Evolutionary conservation across 371 early-diverging fungal genomes (phyloP).

Genomic region (Mortierella sp.): DNA sequence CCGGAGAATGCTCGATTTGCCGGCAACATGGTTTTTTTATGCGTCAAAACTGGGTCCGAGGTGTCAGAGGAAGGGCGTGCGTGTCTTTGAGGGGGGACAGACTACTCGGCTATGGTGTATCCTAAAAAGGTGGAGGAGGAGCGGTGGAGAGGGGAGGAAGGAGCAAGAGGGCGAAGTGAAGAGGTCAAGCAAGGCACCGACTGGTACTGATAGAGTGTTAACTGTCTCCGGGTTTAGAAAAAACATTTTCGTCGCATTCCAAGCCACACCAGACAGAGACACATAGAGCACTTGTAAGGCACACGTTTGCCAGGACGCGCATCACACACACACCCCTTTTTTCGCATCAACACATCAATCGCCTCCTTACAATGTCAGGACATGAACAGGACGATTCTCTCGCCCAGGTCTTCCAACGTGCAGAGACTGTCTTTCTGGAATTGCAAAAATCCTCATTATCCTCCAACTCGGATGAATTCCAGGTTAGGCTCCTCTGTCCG

Average conservation of each 20-base stretch:
- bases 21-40: constrained; percentile 1
- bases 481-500: constrained; percentile 14
- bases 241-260: too few relatives aligned
- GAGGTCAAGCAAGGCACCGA: too few relatives aligned
- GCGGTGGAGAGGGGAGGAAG: too few relatives aligned
- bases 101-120: too few relatives aligned
- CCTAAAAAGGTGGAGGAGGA: too few relatives aligned
- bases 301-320: background rate
- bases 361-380: constrained; percentile 10
- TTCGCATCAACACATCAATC: background rate
- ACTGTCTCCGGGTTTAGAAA: too few relatives aligned
- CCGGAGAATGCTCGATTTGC: constrained; percentile 38
- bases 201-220: too few relatives aligned
- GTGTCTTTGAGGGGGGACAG: too few relatives aligned
- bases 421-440: constrained; percentile 38
- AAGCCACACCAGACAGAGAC: too few relatives aligned
- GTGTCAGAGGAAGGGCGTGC: too few relatives aligned
- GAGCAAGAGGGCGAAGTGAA: too few relatives aligned
- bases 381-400: constrained; percentile 41
- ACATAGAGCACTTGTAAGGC: too few relatives aligned
- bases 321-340: background rate
- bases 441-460: constrained; percentile 37
- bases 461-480: constrained; percentile 51
- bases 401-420: constrained; percentile 43
- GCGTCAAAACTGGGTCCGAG: background rate